These are phyloP conservation scores for Poa annua DNA, from an alignment of 176 grass and related monocot species.

Conservation along the genomic window DNA sequence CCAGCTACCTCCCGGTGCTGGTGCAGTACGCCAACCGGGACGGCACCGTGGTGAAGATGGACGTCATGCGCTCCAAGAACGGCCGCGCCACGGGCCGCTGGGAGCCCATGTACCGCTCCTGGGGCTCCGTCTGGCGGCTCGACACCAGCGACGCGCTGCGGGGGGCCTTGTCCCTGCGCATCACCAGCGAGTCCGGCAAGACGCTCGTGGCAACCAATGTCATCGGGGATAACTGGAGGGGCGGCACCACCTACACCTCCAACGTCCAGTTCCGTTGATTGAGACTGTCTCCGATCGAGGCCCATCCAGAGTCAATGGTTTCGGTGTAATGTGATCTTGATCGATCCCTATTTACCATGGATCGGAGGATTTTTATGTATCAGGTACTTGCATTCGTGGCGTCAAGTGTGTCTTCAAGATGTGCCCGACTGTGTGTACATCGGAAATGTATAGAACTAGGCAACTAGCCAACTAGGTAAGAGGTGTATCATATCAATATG, in stretches of 20 bases:
- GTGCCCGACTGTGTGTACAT: too few relatives aligned
- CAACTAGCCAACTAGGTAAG: too few relatives aligned
- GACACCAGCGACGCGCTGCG: neutral
- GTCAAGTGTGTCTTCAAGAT: too few relatives aligned
- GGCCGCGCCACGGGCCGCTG: constrained; percentile 35
- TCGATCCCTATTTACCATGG: neutral
- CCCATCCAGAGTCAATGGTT: too few relatives aligned
- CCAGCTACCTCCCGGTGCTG: constrained; percentile 55
- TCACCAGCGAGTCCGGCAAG: neutral
- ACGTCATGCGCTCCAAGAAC: constrained; percentile 51
- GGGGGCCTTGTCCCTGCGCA: neutral
- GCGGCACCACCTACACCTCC: neutral
- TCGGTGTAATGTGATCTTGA: neutral
- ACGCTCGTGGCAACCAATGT: neutral
- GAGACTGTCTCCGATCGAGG: too few relatives aligned
- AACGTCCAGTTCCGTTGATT: neutral
- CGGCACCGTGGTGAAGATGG: constrained; percentile 54
- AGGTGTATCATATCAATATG: too few relatives aligned
- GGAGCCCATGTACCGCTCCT: constrained; percentile 47
- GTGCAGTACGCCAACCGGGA: constrained; percentile 60
- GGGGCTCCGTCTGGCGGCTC: neutral
- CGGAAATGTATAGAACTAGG: too few relatives aligned
- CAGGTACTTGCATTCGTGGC: neutral
- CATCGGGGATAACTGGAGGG: neutral
- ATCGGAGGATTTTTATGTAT: neutral